Evolutionary conservation across 345 rosid species (phyloP), one percentile per base, ranked within the genome.

Genomic region (Eucalyptus regnans): DNA sequence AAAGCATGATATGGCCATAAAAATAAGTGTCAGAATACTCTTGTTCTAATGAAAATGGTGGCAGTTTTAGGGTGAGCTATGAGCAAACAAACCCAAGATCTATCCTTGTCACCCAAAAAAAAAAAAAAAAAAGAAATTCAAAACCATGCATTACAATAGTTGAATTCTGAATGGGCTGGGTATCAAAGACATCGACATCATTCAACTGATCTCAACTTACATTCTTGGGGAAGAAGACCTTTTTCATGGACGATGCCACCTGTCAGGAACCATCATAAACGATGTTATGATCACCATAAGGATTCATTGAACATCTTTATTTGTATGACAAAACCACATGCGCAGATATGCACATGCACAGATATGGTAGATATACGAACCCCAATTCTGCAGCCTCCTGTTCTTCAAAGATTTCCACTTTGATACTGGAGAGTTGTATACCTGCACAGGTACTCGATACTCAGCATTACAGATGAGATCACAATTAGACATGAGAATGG

Each of bases 211-310:
- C 86, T 48, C 41, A 83, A 93, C 99, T 94, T 92, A 97, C 99
- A 90, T 50, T 95, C 97, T 93, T 97, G 99, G 37, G 98, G 95
- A 51, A 97, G 91, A 86, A 97, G 97, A 92, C 99, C 99, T 92
- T 97, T 97, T 92, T 96, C 99, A 91, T 95, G 99, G 86, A 97
- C 99, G 89, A 97, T 91, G 81, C 99, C 99, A 79, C 99, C 99
- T 97, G 94, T 62, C 88, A 91, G 88, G 86, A 80, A 76, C 27
- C 90, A 92, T 41, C 14, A 50, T 48, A 8, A 48, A 87, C 44
- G 79, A 87, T 0, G 33, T 37, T n/a, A 58, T 3, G 44, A 62
- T 7, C 41, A 62, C 64, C 18, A 4, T 17, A 64, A 68, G 29
- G 27, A 76, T 25, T 76, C 23, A 10, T n/a, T 12, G 41, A 25